Conservation (phyloP, 2,329 filamentous ascomycete species). For the Colletotrichum zoysiae region DNA sequence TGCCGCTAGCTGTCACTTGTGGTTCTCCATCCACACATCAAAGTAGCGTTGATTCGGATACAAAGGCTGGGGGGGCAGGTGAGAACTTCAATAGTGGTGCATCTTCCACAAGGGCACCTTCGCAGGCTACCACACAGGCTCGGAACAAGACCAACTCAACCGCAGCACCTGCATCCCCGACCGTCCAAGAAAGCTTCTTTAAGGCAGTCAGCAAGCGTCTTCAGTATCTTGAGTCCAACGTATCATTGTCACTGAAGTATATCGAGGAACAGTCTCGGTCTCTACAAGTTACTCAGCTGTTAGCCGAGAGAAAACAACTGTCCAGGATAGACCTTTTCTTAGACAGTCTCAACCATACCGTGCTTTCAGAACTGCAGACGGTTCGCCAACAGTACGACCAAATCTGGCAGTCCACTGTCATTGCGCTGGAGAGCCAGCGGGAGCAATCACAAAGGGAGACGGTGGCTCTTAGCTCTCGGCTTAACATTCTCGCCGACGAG, state of each 20-base stretch:
- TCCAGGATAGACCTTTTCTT: slow-evolving; percentile 86
- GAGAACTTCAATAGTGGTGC: slow-evolving; percentile 11
- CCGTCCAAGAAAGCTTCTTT: slow-evolving; percentile 97
- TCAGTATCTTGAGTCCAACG: slow-evolving; percentile 90
- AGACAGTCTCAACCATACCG: slow-evolving; percentile 86
- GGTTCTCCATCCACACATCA: slow-evolving; percentile 3
- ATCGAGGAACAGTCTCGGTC: slow-evolving; percentile 96
- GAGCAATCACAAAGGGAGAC: slow-evolving; percentile 88
- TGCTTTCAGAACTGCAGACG: slow-evolving; percentile 82
- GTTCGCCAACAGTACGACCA: slow-evolving; percentile 93
- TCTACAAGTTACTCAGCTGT: slow-evolving; percentile 86
- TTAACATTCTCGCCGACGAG: slow-evolving; percentile 94
- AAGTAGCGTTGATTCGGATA: background rate
- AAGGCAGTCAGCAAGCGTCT: slow-evolving; percentile 95
- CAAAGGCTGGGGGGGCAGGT: background rate
- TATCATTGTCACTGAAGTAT: slow-evolving; percentile 92
- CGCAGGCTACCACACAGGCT: slow-evolving; percentile 48
- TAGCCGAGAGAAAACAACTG: slow-evolving; percentile 88
- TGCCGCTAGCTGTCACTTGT: background rate
- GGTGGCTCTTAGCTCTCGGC: slow-evolving; percentile 80
- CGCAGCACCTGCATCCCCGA: slow-evolving; percentile 72
- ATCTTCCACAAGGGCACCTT: slow-evolving; percentile 48
- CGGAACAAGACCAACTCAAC: slow-evolving; percentile 54
- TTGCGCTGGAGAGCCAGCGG: slow-evolving; percentile 89
- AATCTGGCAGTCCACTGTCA: slow-evolving; percentile 94